Evolutionary conservation across 306 rosid species (phyloP).

Genomic region (Casuarina equisetifolia): DNA sequence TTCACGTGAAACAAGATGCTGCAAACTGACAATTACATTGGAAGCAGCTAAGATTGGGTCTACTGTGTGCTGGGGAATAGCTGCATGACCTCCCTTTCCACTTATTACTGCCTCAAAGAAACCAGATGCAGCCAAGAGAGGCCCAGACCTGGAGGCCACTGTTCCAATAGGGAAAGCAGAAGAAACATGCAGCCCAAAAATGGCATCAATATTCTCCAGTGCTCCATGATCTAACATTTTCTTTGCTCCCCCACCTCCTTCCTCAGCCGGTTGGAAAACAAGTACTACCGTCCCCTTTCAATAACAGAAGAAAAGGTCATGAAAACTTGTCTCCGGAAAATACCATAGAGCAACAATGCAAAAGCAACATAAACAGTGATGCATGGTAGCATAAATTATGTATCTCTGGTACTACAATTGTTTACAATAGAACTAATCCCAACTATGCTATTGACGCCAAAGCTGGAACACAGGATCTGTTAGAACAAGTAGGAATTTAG

Average conservation of each 20-base stretch:
- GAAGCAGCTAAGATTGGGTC: constrained; percentile 91
- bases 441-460: background rate
- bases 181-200: constrained; percentile 67
- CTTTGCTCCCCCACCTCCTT: constrained; percentile 88
- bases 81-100: constrained; percentile 96
- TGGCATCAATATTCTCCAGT: constrained; percentile 60
- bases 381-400: background rate
- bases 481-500: background rate
- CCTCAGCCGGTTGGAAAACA: constrained; percentile 97
- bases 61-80: constrained; percentile 74
- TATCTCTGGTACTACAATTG: background rate
- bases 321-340: background rate
- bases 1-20: constrained; percentile 87
- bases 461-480: background rate
- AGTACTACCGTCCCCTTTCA: constrained; percentile 81
- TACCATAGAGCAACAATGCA: background rate
- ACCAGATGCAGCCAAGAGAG: constrained; percentile 62
- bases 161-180: constrained; percentile 41
- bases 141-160: constrained; percentile 65
- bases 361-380: background rate
- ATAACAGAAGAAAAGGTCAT: background rate
- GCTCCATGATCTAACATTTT: constrained; percentile 60
- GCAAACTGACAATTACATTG: constrained; percentile 71
- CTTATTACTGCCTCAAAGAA: constrained; percentile 78
- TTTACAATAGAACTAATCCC: background rate